Evolutionary conservation across 2,329 filamentous ascomycete species (phyloP).

Genomic region (Erysiphe neolycopersici): DNA sequence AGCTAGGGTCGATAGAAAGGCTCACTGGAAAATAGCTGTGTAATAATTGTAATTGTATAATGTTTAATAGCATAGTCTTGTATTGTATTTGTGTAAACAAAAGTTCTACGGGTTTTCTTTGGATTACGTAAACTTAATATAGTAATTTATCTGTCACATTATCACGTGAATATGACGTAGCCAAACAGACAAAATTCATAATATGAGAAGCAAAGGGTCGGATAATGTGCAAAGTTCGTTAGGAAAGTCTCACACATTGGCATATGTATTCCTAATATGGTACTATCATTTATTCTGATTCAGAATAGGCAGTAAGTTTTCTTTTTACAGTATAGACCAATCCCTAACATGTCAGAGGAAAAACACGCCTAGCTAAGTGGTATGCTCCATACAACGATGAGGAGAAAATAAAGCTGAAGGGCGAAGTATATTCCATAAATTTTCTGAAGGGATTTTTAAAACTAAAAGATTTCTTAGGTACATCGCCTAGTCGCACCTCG

Average conservation of each 20-base stretch:
- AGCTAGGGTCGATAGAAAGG: constrained; percentile 10
- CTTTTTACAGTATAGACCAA: neutral
- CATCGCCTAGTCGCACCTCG: constrained; percentile 92
- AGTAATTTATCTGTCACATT: too few species aligned
- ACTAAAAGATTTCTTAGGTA: constrained; percentile 25
- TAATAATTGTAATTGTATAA: neutral
- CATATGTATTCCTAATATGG: constrained; percentile 8
- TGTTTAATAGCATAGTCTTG: neutral
- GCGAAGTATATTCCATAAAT: constrained; percentile 33
- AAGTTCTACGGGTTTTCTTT: neutral
- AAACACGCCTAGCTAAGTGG: constrained; percentile 96
- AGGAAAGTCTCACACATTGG: too few species aligned
- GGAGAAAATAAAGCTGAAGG: constrained; percentile 96
- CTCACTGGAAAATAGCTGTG: constrained; percentile 12
- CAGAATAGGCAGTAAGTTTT: constrained; percentile 55
- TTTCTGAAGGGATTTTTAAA: neutral
- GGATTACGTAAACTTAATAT: too few species aligned
- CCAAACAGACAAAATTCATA: too few species aligned
- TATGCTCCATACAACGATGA: constrained; percentile 97
- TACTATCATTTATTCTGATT: constrained; percentile 73
- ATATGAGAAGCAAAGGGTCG: too few species aligned
- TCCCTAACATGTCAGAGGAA: constrained; percentile 36
- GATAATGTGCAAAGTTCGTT: too few species aligned
- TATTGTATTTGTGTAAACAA: neutral
- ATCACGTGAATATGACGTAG: too few species aligned